Evolutionary conservation across 148 eudicot species (phyloP), one percentile per base, ranked within the genome.

Genomic region (Nepenthes gracilis): DNA sequence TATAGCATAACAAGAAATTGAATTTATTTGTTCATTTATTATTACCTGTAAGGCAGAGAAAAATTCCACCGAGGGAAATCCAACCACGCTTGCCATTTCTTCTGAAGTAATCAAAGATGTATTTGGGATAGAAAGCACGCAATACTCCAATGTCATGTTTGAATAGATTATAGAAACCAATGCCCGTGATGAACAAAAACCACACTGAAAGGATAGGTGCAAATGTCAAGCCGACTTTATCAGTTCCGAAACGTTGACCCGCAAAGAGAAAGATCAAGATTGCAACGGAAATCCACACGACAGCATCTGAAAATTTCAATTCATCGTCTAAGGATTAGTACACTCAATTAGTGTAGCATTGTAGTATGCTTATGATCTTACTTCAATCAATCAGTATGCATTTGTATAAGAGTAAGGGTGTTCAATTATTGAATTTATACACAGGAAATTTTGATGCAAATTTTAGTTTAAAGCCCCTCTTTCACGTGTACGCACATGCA

Each of bases 71-170:
- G n/a, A 62, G 55, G 15, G 55, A 51, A 33, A 36, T 45, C 65
- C 65, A 62, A 50, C 38, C 65, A 2, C 11, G 48, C 9, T 12
- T 35, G 4, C 36, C 36, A 47, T 62, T 62, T 51, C 52, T 62
- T 51, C 14, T 61, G 35, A 61, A 61, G 32, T 43, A 61, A 12
- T 43, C 36, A 49, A 15, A 47, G 14, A 61, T 61, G 55, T 61
- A 49, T 34, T 43, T 34, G 53, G 64, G 64, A n/a, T 61, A 43
- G n/a, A 61, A n/a, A 33, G 64, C 64, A 12, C 64, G 40, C 14
- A 47, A 48, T 12, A 48, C 55, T 47, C 35, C 7, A 34, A 50
- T 1, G 40, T 50, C 65, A 37, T 62, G 49, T 12, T 1, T 8
- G 35, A 50, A 48, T 2, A 62, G 55, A 50, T 62, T 50, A 33